Base-by-base conservation (phyloP, 2,329 filamentous ascomycete genomes). In the Mycosphaerella arachidis region DNA sequence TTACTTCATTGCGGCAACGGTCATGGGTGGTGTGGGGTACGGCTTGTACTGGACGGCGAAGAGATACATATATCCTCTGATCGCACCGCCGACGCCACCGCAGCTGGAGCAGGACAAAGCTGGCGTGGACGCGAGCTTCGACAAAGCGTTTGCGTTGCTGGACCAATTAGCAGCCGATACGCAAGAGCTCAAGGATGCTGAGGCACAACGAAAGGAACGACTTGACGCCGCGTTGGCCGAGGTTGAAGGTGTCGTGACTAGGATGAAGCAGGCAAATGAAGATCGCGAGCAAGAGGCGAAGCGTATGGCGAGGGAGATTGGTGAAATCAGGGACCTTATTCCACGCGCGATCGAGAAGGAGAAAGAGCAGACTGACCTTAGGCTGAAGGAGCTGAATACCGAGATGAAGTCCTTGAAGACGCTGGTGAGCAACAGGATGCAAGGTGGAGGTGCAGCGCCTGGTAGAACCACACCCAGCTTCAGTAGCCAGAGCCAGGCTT, bases 1-100 rank as follows among this genome's bases (percentile, higher is more conserved):
- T 73, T 97, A 92, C 90, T 99, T 99, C 77, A 97, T 99, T 76
- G 96, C 97, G 91, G 94, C 94, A 7, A 99, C 94, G 0, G 90
- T 97, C 12, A 88, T 95, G 63, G 89, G 92, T 59, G 91, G 92
- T 53, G 87, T 97, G 20, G 84, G 91, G 43, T 97, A 97, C 71
- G 93, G 92, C 0, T 77, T 96, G 24, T 99, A 94, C 73, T 85
- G 88, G 65, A 83, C 97, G 16, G 90, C 92, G 62, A 95, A 95
- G 86, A 90, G 94, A 71, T 99, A 99, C 70, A 86, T 99, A 59
- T 85, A 89, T 64, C 94, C 94, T 46, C 80, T 99, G 30, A 91
- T 99, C 62, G 88, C 92, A 12, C 95, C 94, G 4, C 94, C 94
- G 1, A 99, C 94, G 1, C 91, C 92, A 9, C 92, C 95, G 58